phyloP scores from a whole-genome alignment of 2,329 filamentous ascomycete species.

The Cercospora janseana region DNA sequence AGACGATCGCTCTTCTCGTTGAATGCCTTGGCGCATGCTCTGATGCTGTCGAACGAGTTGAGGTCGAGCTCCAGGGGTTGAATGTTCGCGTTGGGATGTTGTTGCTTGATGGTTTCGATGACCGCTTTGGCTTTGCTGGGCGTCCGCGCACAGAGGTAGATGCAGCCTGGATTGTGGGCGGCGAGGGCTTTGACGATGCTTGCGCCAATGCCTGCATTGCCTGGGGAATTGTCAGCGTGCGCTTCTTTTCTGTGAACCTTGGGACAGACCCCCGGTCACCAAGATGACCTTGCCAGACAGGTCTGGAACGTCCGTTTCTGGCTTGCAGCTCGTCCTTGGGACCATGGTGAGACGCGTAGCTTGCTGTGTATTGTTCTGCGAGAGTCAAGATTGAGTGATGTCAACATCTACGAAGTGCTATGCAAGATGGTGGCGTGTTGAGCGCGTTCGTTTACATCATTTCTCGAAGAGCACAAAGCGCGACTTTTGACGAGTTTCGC shows the following conservation, averaged over 20 bases:
- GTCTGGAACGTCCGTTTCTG: constrained; percentile 42
- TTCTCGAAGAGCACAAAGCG: no score
- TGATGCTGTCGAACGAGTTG: constrained; percentile 51
- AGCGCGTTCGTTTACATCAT: no score
- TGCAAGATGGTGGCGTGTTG: no score
- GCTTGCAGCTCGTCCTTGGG: constrained; percentile 8
- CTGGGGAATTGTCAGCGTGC: constrained; percentile 6
- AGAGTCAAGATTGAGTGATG: no score
- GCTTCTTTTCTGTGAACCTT: neutral
- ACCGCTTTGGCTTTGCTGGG: constrained; percentile 43
- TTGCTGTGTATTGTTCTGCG: no score
- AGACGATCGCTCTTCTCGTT: constrained; percentile 37
- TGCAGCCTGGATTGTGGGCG: constrained; percentile 44
- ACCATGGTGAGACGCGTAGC: constrained; percentile 30
- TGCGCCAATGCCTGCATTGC: constrained; percentile 50
- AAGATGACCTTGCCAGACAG: constrained; percentile 45
- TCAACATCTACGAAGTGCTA: no score
- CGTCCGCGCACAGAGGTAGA: constrained; percentile 50
- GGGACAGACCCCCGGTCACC: constrained; percentile 42
- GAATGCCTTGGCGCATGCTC: constrained; percentile 40
- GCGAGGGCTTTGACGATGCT: constrained; percentile 47
- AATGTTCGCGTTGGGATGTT: constrained; percentile 41
- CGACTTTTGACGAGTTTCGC: no score
- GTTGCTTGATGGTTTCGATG: constrained; percentile 42
- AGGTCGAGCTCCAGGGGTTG: constrained; percentile 52